Conservation (phyloP, 352 stramenopile species). For the Globisporangium cederbergense region DNA sequence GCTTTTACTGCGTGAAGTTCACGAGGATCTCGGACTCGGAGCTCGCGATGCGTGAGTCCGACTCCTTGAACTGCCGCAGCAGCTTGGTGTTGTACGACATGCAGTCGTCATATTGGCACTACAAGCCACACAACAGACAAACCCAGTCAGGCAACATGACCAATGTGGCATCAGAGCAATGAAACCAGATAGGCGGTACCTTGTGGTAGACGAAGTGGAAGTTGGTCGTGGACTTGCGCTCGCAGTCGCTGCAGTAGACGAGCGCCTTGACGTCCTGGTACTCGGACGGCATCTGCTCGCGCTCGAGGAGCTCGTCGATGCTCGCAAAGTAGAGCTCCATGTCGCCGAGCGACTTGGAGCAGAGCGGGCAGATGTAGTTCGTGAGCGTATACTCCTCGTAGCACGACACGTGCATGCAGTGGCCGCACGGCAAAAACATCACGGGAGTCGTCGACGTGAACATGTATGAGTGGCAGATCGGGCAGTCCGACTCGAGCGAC, state of each 20-base stretch:
- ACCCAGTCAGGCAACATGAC: neutral
- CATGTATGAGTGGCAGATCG: conserved; percentile 94
- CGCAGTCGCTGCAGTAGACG: conserved; percentile 86
- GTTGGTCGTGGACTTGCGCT: conserved; percentile 77
- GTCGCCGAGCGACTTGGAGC: conserved; percentile 93
- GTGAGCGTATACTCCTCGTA: conserved; percentile 93
- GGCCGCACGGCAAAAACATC: conserved; percentile 92
- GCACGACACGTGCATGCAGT: conserved; percentile 96
- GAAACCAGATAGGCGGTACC: conserved; percentile 21
- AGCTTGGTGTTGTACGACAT: conserved; percentile 86
- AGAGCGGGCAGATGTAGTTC: conserved; percentile 94
- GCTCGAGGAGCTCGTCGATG: conserved; percentile 79
- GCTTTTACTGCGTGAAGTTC: conserved; percentile 28
- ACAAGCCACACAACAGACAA: neutral
- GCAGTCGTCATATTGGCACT: conserved; percentile 78
- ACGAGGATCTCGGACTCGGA: conserved; percentile 31
- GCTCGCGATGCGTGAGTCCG: conserved; percentile 32
- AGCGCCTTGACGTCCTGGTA: conserved; percentile 71
- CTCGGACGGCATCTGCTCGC: conserved; percentile 76
- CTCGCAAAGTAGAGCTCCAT: conserved; percentile 90
- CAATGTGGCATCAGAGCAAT: neutral
- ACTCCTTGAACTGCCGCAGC: conserved; percentile 68
- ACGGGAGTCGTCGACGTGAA: conserved; percentile 95
- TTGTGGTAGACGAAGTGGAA: conserved; percentile 90
- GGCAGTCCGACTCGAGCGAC: conserved; percentile 93